Conservation (phyloP, 495 filamentous ascomycete genomes). For the Evernia prunastri region DNA sequence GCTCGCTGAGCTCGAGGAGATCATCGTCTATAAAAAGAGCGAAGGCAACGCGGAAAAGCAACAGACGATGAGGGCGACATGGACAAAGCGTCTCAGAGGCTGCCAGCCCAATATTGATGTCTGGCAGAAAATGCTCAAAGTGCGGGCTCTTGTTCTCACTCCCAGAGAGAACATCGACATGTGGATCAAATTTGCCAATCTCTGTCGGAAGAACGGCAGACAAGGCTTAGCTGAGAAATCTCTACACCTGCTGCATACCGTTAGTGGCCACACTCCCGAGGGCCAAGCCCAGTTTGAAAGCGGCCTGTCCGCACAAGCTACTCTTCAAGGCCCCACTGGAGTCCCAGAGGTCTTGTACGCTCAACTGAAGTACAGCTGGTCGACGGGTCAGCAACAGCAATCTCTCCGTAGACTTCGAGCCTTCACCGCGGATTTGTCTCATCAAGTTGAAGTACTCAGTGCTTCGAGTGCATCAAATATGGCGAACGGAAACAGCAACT, state of each 20-base stretch:
- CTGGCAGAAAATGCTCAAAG: slow-evolving; percentile 96
- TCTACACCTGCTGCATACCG: slow-evolving; percentile 61
- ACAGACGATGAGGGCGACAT: slow-evolving; percentile 83
- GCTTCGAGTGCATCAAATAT: slow-evolving; percentile 17
- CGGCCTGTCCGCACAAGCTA: not conserved
- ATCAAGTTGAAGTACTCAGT: slow-evolving; percentile 59
- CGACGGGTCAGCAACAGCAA: slow-evolving; percentile 59
- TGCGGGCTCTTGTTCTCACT: slow-evolving; percentile 81
- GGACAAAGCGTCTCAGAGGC: slow-evolving; percentile 89
- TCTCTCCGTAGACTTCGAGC: slow-evolving; percentile 72
- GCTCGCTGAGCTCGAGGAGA: slow-evolving; percentile 96
- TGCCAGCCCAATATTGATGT: slow-evolving; percentile 97
- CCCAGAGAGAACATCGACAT: slow-evolving; percentile 93
- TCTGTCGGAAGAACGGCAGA: slow-evolving; percentile 90
- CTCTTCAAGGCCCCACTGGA: slow-evolving; percentile 12
- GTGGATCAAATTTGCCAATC: slow-evolving; percentile 98
- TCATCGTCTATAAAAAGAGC: slow-evolving; percentile 94
- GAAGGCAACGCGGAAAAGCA: slow-evolving; percentile 71
- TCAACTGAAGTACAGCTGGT: slow-evolving; percentile 91
- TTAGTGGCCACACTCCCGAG: slow-evolving; percentile 48
- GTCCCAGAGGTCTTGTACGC: slow-evolving; percentile 78
- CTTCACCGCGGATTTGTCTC: slow-evolving; percentile 72
- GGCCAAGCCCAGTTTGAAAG: slow-evolving; percentile 11
- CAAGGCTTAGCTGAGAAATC: slow-evolving; percentile 96
- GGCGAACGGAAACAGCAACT: slow-evolving; percentile 42